These are phyloP conservation scores for Lecanicillium sp. DNA, from an alignment of 2,329 filamentous ascomycete species.

Conservation along the genomic window DNA sequence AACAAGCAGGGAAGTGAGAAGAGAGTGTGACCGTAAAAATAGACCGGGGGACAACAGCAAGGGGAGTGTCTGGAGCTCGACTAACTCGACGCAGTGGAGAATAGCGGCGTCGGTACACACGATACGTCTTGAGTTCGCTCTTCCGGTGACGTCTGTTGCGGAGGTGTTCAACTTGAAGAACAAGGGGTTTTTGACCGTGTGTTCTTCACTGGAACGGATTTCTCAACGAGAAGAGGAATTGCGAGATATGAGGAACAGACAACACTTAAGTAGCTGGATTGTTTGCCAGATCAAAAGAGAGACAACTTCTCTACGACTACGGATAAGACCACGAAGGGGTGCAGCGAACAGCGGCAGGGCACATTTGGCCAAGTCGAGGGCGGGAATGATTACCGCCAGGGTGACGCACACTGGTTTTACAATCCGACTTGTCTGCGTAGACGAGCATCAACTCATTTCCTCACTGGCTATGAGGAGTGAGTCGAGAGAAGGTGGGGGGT, in stretches of 20 bases:
- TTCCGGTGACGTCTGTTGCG: neutral
- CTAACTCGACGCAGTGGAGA: neutral
- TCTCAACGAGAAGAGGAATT: neutral
- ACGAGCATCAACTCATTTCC: neutral
- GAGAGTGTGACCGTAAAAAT: neutral
- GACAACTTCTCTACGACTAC: neutral
- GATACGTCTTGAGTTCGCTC: neutral
- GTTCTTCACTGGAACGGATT: neutral
- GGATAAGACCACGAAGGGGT: neutral
- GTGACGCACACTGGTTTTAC: slow-evolving; percentile 4
- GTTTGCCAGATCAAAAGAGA: neutral
- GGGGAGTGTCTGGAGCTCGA: neutral
- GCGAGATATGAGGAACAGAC: no score
- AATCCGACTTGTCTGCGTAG: neutral
- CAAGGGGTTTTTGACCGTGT: neutral
- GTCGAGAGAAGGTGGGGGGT: neutral
- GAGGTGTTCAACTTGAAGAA: neutral
- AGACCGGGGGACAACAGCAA: neutral
- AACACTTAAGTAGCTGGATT: no score
- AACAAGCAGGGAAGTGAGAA: neutral
- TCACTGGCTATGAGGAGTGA: neutral
- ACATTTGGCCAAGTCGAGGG: neutral
- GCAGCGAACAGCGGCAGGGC: neutral
- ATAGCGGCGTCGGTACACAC: neutral
- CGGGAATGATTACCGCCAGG: neutral